Evolutionary conservation across 192 early-diverging fungal genomes (phyloP), one percentile per base, ranked within the genome.

Genomic region (Coemansia sp.): DNA sequence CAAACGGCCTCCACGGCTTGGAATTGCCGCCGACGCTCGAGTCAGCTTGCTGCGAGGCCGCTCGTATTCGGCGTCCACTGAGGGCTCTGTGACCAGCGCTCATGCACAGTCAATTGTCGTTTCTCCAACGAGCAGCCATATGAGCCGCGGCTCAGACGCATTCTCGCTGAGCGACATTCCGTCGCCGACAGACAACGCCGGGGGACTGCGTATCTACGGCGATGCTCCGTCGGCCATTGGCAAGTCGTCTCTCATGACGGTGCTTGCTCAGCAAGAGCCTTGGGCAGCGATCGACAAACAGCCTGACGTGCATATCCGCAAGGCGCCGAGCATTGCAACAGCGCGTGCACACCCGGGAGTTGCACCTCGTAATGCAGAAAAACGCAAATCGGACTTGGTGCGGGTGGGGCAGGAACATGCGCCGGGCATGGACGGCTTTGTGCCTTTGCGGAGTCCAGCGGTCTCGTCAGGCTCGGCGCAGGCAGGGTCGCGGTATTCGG

Each of bases 211-310:
- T 4, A 53, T 72, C 39, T 62, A 72, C 29, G 53, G 59, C 1
- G 71, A 58, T 6, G n/a, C 61, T n/a, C 50, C 53, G 27, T 63
- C 74, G 39, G 62, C 56, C 9, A 66, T 67, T 48, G 69, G 74
- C 56, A 64, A 65, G 45, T 25, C 53, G 4, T 65, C 68, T 19
- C 49, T 76, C 21, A 55, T 69, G 53, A 64, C 63, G 5, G 55
- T 65, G 64, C 51, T 72, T 24, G 63, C 54, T 2, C 63, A 62
- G 54, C 58, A 72, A 27, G 57, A 67, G 38, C 7, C 24, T 29
- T 21, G 22, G 21, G 49, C 45, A n/a, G 35, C 47, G 43, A 49
- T 51, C 48, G 49, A 27, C 45, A 56, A 48, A 5, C 38, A 32
- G 17, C 8, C 8, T 7, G 49, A 11, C 45, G 43, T 29, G 27